phyloP scores from a whole-genome alignment of 805 yeast species.

The Saturnispora sekii region DNA sequence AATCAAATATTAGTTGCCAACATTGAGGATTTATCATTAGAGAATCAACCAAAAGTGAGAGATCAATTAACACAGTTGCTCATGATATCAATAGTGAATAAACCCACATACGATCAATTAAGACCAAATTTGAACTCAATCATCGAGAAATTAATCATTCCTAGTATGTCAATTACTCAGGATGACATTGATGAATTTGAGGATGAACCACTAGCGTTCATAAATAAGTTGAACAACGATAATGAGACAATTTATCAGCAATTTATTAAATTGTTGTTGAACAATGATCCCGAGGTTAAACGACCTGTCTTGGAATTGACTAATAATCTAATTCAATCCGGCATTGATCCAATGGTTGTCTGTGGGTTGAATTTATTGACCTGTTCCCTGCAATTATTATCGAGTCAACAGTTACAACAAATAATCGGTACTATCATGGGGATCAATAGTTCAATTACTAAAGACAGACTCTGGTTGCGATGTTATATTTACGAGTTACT shows the following conservation, averaged over 20 bases:
- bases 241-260: constrained; percentile 6
- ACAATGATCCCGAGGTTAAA: constrained; percentile 2
- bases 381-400: constrained; percentile 1
- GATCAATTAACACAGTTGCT: constrained; percentile 3
- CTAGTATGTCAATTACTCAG: constrained; percentile 61
- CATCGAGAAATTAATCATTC: constrained; percentile 64
- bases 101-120: constrained; percentile 26
- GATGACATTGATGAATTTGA: constrained; percentile 67
- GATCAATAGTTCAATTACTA: neutral
- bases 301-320: constrained; percentile 8
- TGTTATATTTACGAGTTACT: constrained; percentile 10
- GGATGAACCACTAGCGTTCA: constrained; percentile 81
- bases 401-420: neutral
- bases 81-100: constrained; percentile 4
- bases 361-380: constrained; percentile 10
- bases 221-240: constrained; percentile 37
- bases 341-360: neutral
- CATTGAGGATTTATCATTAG: neutral
- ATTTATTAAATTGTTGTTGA: constrained; percentile 8
- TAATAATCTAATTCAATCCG: constrained; percentile 2
- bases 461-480: constrained; percentile 10
- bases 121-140: constrained; percentile 57
- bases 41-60: constrained; percentile 1
- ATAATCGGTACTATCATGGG: neutral
- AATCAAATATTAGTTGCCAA: neutral